Evolutionary conservation across 2,329 filamentous ascomycete species (phyloP).

Genomic region (Fusarium begoniae): DNA sequence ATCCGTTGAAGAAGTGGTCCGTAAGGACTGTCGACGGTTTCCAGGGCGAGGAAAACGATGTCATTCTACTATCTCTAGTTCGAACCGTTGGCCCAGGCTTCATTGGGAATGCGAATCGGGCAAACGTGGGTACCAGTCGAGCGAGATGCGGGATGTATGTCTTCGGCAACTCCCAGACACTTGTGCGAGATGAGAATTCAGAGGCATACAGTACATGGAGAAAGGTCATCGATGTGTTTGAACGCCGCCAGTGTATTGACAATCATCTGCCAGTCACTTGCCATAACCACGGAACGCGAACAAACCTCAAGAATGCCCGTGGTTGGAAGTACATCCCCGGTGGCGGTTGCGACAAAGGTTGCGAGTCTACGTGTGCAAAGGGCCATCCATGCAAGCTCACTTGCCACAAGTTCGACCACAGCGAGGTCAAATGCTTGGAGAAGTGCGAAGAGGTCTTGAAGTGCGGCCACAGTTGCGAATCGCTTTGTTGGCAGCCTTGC

Average conservation of each 20-base stretch:
- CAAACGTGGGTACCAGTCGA: constrained; percentile 70
- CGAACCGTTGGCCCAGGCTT: constrained; percentile 82
- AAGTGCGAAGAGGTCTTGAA: constrained; percentile 23
- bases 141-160: constrained; percentile 84
- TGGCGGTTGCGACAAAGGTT: constrained; percentile 29
- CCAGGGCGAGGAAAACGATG: constrained; percentile 89
- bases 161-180: constrained; percentile 76
- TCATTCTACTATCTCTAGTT: constrained; percentile 83
- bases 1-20: constrained; percentile 54
- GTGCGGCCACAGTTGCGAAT: constrained; percentile 34
- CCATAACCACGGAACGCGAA: constrained; percentile 62
- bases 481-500: constrained; percentile 27
- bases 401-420: constrained; percentile 31
- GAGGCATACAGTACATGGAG: constrained; percentile 53
- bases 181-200: constrained; percentile 53
- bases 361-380: constrained; percentile 27
- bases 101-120: constrained; percentile 68
- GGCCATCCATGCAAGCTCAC: constrained; percentile 32
- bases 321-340: constrained; percentile 57
- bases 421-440: constrained; percentile 44
- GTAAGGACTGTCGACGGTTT: constrained; percentile 89
- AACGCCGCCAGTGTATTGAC: constrained; percentile 43
- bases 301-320: constrained; percentile 60
- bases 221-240: constrained; percentile 54
- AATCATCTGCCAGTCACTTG: constrained; percentile 70